Conservation (phyloP, 345 rosid genomes). For the Boechera stricta region DNA sequence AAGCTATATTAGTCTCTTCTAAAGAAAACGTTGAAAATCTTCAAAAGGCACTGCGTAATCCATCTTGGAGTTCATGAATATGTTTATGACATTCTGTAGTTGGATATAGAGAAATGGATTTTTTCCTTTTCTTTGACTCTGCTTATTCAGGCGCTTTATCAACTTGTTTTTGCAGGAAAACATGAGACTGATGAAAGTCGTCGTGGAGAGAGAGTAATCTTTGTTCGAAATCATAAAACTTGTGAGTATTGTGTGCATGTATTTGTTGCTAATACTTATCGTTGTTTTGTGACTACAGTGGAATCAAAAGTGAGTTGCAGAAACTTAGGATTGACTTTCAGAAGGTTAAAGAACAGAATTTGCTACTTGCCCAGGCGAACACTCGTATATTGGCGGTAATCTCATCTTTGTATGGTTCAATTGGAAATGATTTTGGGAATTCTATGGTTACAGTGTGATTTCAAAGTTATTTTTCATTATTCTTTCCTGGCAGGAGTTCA, state of each 20-base stretch:
- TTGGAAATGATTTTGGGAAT: conserved; percentile 25
- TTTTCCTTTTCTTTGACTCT: conserved; percentile 5
- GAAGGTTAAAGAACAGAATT: conserved; percentile 68
- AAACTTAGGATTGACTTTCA: conserved; percentile 59
- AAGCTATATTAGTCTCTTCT: conserved; percentile 38
- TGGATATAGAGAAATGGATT: background rate
- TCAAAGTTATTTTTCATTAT: conserved; percentile 29
- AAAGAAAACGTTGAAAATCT: conserved; percentile 53
- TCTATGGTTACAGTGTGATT: background rate
- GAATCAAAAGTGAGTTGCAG: conserved; percentile 59
- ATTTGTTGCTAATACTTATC: conserved; percentile 22
- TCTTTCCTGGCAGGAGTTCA: conserved; percentile 66
- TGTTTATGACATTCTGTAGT: background rate
- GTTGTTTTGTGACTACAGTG: conserved; percentile 47
- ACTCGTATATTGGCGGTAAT: conserved; percentile 53
- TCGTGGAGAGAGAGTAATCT: conserved; percentile 58
- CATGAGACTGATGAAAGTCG: conserved; percentile 53
- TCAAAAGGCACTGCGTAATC: conserved; percentile 49
- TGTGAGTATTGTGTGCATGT: background rate
- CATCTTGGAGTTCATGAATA: conserved; percentile 8
- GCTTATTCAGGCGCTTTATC: conserved; percentile 28
- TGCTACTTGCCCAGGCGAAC: conserved; percentile 66
- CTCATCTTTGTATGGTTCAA: conserved; percentile 27
- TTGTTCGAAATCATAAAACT: conserved; percentile 27
- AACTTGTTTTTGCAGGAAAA: conserved; percentile 58